Evolutionary conservation across 768 basidiomycete species (phyloP).

Genomic region (Inosperma sp.): DNA sequence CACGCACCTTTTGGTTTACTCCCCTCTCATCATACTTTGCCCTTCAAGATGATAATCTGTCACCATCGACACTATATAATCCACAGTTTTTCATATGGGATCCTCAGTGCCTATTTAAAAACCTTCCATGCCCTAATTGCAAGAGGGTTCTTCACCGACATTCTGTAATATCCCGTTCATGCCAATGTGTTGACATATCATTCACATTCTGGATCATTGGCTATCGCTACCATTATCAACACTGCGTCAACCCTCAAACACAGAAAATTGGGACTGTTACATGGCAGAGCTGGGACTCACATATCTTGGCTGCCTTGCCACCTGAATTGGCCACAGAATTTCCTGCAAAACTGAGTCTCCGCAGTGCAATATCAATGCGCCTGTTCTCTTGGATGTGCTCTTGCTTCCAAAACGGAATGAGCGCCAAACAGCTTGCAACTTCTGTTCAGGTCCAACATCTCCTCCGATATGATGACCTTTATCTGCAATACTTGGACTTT

Average conservation of each 20-base stretch:
- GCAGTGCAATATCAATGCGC: background rate
- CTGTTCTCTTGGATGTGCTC: constrained; percentile 4
- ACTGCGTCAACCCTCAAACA: constrained; percentile 1
- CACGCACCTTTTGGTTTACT: background rate
- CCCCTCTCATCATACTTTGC: background rate
- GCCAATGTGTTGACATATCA: background rate
- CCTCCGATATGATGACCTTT: background rate
- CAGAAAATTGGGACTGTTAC: background rate
- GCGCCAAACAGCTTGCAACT: background rate
- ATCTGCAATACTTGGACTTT: constrained; percentile 1
- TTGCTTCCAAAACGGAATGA: constrained; percentile 8
- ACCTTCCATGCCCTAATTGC: background rate
- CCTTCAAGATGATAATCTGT: too few relatives aligned
- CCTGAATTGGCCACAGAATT: constrained; percentile 1
- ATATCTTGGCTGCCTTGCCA: background rate
- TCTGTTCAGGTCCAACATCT: background rate
- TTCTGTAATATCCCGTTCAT: background rate
- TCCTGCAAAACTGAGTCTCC: background rate
- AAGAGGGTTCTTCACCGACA: background rate
- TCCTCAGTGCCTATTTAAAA: background rate
- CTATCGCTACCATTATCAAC: background rate
- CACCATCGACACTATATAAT: background rate
- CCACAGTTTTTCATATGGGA: constrained; percentile 5
- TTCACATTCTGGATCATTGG: background rate
- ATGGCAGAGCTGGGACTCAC: constrained; percentile 6